Conservation (phyloP, 176 grass and related monocot genomes). For the Panicum miliaceum region DNA sequence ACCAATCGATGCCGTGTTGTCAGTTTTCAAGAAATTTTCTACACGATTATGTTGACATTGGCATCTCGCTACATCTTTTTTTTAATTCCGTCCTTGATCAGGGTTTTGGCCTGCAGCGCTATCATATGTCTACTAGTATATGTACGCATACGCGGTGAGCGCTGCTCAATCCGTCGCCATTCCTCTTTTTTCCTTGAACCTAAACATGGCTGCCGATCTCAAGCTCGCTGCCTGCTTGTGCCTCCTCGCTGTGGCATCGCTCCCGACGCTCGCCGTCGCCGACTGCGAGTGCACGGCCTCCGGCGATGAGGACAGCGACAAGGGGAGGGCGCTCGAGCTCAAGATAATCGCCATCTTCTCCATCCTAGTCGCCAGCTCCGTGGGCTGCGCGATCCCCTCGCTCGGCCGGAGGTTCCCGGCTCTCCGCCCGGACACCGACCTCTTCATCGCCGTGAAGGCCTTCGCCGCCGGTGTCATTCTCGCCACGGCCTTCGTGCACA, state of each 20-base stretch:
- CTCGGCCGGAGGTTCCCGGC: constrained; percentile 53
- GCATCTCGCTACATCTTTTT: background rate
- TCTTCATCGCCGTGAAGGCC: constrained; percentile 75
- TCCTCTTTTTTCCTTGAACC: background rate
- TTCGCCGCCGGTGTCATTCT: constrained; percentile 85
- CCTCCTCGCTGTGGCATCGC: constrained; percentile 21
- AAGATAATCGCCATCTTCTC: constrained; percentile 73
- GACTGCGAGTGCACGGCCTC: constrained; percentile 45
- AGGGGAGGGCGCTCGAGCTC: constrained; percentile 38
- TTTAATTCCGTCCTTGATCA: background rate
- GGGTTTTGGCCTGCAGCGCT: constrained; percentile 1
- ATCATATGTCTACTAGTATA: background rate
- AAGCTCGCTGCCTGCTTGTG: constrained; percentile 17
- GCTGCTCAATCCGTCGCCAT: background rate
- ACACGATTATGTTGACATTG: background rate
- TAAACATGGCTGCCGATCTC: constrained; percentile 36
- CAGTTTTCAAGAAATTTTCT: background rate
- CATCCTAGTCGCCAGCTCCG: constrained; percentile 56
- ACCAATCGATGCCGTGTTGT: background rate
- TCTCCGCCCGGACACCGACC: constrained; percentile 45
- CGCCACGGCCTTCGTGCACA: constrained; percentile 76
- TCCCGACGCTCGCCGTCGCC: constrained; percentile 30
- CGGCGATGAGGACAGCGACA: constrained; percentile 34
- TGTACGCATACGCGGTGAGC: background rate
- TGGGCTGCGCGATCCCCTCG: constrained; percentile 49